Evolutionary conservation across 345 rosid species (phyloP), one percentile per base, ranked within the genome.

Genomic region (Combretum micranthum): DNA sequence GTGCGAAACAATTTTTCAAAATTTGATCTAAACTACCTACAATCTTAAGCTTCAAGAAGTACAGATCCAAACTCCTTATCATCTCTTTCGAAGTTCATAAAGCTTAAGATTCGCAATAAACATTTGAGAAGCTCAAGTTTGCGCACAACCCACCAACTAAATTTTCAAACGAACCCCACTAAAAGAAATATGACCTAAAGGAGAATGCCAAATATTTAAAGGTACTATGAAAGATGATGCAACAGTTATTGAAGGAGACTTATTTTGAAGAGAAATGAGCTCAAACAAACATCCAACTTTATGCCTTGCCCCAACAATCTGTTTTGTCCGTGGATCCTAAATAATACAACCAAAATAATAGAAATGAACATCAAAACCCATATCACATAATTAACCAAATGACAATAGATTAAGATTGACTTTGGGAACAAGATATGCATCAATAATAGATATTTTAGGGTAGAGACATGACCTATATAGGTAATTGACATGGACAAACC

Each of bases 351-450:
- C 44, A 22, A 5, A 39, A 12, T n/a, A 2, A 44, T 50, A 55
- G 15, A 64, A 58, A 13, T 16, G 3, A 16, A 53, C 3, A 7
- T 19, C 39, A 13, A 64, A 32, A 3, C 48, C 20, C 9, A 20
- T 39, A 16, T 64, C 62, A 55, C 53, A 64, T 2, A 69, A 32
- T 14, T 59, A 32, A 7, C 49, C 61, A 15, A 51, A 26, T 0
- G 7, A 68, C 5, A n/a, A 68, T 45, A 46, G n/a, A 62, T 62
- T 10, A 62, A 23, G 15, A 55, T 23, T 32, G 9, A 42, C 14
- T 20, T 67, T 67, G 4, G 52, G 43, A 7, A 61, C 47, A 12
- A 47, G 10, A 20, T 20, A 55, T 1, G 22, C 55, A 47, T 43
- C n/a, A 1, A 12, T 22, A 11, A 43, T 11, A 0, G 23, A 12